Conservation (phyloP, 805 yeast genomes). For the Alloascoidea africana region DNA sequence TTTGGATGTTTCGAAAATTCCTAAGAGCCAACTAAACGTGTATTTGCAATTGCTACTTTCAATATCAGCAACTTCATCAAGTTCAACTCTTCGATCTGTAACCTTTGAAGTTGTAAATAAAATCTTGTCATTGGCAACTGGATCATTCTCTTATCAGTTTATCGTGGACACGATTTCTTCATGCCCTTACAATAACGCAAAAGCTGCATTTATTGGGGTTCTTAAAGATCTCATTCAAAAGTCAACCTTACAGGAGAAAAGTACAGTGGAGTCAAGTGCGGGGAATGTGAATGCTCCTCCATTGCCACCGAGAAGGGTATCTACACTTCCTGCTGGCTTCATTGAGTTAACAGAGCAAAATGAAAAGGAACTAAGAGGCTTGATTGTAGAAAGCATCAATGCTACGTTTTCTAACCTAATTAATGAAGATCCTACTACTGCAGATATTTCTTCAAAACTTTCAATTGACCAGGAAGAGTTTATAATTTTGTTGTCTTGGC, state of each 20-base stretch:
- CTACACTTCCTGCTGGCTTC: not conserved
- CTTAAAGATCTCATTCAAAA: constrained; percentile 45
- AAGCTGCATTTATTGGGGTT: constrained; percentile 46
- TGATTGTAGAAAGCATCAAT: no score
- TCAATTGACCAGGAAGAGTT: no score
- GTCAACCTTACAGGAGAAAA: constrained; percentile 6
- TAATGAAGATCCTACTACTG: no score
- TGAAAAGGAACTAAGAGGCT: not conserved
- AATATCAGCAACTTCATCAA: constrained; percentile 19
- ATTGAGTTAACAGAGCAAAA: not conserved
- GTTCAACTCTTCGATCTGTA: constrained; percentile 24
- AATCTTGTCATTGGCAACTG: constrained; percentile 42
- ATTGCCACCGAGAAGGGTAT: not conserved
- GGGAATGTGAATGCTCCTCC: constrained; percentile 1
- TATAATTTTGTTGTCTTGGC: no score
- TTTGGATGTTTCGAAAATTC: constrained; percentile 15
- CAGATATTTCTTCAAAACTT: no score
- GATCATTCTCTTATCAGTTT: constrained; percentile 40
- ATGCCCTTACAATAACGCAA: constrained; percentile 51
- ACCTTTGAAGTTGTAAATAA: constrained; percentile 50
- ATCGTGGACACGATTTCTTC: constrained; percentile 45
- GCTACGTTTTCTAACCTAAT: no score
- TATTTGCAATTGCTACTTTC: constrained; percentile 28
- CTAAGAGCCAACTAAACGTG: constrained; percentile 17
- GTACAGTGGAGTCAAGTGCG: not conserved